Base-by-base conservation (phyloP, 164 flowering plant species). In the Aristolochia contorta region DNA sequence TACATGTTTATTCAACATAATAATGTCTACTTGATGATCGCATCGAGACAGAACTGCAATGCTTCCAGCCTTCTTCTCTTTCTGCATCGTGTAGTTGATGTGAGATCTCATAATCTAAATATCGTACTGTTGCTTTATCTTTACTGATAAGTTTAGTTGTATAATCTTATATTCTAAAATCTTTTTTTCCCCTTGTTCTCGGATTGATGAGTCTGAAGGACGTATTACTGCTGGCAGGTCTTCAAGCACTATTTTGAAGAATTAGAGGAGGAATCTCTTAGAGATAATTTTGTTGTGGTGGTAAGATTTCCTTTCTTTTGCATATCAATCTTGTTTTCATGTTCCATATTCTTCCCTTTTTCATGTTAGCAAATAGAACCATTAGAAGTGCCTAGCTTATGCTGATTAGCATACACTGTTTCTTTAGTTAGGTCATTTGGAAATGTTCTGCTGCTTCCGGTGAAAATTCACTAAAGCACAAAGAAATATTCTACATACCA, bases 241-340 rank as follows among this genome's bases (percentile, higher is more conserved):
- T 92, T 92, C 63, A 87, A 87, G 72, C 96, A 92, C 72, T 92
- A 92, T 64, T 92, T 92, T 72, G 98, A 92, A 69, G 96, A 87
- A 79, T 74, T 92, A 65, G 98, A 89, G 73, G 98, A 92, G 74
- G 98, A 92, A 74, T 92, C 98, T 2, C 84, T 92, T 54, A 80
- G 98, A 70, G 98, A 92, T 77, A 92, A 92, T 69, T 92, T 92
- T 72, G 98, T 92, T 56, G 96, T 92, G 16, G 98, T 92, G 91
- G 98, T 92, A 82, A 60, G 89, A 63, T 23, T 67, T 47, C 57
- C 47, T 45, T n/a, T 16, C 8, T 58, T 58, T 16, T 15, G 45
- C 25, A 18, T 37, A 30, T 27, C 2, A 19, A 30, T 7, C 16
- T 56, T 56, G 12, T 16, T n/a, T 56, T 2, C 13, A 16, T 32